These are phyloP conservation scores for Aphanocladium album DNA, from an alignment of 2,329 filamentous ascomycete genomes.

Conservation along the genomic window DNA sequence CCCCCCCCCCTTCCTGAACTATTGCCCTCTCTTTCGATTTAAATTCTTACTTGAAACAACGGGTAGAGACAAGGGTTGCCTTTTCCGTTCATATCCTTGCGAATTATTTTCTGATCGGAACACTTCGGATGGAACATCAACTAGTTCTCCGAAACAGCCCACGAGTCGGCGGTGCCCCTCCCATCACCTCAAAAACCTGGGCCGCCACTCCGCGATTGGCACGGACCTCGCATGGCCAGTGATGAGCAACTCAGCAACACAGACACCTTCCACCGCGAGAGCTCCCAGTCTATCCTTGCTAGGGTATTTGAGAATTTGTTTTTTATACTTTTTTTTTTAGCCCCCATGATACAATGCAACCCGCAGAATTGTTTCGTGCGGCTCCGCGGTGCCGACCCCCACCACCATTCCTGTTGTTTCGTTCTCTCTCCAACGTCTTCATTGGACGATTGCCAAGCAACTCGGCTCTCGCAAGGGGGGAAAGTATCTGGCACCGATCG, in stretches of 20 bases:
- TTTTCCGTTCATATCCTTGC: no score
- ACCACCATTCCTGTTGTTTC: neutral
- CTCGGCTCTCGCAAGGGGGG: neutral
- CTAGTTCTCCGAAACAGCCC: no score
- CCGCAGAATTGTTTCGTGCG: neutral
- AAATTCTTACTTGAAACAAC: neutral
- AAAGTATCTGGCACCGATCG: neutral
- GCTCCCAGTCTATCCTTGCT: neutral
- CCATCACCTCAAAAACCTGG: neutral
- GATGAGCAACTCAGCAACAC: neutral
- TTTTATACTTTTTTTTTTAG: neutral
- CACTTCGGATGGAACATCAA: neutral
- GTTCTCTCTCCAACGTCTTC: neutral
- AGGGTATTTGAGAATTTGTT: neutral
- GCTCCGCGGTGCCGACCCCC: neutral
- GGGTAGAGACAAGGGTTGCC: no score
- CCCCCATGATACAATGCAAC: neutral
- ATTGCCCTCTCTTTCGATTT: conserved; percentile 36
- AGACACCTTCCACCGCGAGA: neutral
- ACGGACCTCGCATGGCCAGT: neutral
- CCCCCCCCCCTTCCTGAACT: no score
- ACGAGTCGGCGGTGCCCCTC: no score
- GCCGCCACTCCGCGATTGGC: neutral
- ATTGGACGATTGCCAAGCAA: neutral
- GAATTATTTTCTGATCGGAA: neutral